Evolutionary conservation across 148 eudicot genomes (phyloP), one percentile per base, ranked within the genome.

Genomic region (Vaccinium darrowii): DNA sequence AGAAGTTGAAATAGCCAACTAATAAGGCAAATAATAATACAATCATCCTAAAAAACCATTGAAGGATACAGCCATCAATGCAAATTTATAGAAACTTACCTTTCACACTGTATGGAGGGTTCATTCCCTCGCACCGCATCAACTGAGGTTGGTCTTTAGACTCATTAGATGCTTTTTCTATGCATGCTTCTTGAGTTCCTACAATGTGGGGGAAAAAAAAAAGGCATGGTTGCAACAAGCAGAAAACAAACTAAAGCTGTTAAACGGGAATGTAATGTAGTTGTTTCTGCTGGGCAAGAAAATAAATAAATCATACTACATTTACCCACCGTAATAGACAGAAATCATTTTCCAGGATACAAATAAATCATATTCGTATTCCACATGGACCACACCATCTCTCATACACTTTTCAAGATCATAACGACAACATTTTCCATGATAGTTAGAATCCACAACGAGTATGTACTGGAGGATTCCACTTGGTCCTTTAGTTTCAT

Each of bases 391-490:
- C 56, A 76, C 39, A 27, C 58, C 33, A n/a, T n/a, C 36, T 76
- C 53, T n/a, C 56, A 11, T 50, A n/a, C 27, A 76, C 12, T n/a
- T 76, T 50, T n/a, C 57, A 76, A 76, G 80, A 76, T 50, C 80
- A 76, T 50, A 49, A 76, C 0, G 33, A 4, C 74, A 69, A 27
- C 39, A 76, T 76, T 47, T 63, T 76, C 80, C 7, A 76, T 1
- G 51, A 47, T 74, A 25, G 73, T 67, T 25, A 69, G 18, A 21
- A 51, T 21, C 52, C 57, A 76, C 53, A 21, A 73, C 25, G 16
- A 10, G 10, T 50, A 49, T 52, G 54, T 11, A 16, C 33, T n/a
- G 18, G 36, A 33, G 80, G 54, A 49, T 76, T 76, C 33, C 80
- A 76, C 16, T n/a, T 25, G 8, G 25, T 76, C 27, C 57, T 57